phyloP scores from a whole-genome alignment of 768 basidiomycete species.

The Botryobasidium botryosum region DNA sequence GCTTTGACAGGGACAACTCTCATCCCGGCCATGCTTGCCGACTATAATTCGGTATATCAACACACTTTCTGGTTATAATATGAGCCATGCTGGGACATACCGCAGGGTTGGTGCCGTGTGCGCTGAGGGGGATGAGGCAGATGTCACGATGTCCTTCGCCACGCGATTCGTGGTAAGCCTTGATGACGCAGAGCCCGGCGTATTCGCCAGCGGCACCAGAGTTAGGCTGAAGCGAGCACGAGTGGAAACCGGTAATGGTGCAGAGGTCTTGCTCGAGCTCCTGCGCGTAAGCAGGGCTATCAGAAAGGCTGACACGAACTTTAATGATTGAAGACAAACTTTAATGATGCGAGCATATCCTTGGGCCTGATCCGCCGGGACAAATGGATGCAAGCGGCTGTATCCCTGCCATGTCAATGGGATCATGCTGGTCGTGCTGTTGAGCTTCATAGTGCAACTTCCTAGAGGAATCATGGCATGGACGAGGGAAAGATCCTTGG shows the following conservation, averaged over 20 bases:
- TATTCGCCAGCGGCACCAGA: conserved; percentile 98
- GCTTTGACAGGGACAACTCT: conserved; percentile 95
- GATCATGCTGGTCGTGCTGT: conserved; percentile 95
- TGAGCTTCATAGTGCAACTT: conserved; percentile 96
- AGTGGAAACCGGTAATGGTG: conserved; percentile 90
- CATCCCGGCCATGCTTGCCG: conserved; percentile 91
- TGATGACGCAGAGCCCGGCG: conserved; percentile 84
- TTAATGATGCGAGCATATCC: conserved; percentile 75
- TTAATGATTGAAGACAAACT: conserved; percentile 27
- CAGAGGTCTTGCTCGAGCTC: conserved; percentile 85
- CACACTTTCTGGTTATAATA: neutral
- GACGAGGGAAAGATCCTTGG: conserved; percentile 86
- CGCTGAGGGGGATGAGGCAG: conserved; percentile 87
- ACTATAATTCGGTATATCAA: conserved; percentile 29
- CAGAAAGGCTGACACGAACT: neutral
- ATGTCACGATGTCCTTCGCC: conserved; percentile 76
- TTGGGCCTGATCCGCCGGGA: conserved; percentile 70
- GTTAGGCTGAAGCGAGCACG: conserved; percentile 95
- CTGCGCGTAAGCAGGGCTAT: conserved; percentile 22
- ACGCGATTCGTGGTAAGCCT: conserved; percentile 82
- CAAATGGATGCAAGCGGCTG: conserved; percentile 81
- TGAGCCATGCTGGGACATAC: conserved; percentile 28
- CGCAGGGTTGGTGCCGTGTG: conserved; percentile 97
- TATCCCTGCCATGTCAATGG: conserved; percentile 93
- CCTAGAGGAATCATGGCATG: conserved; percentile 95